Evolutionary conservation across 805 yeast species (phyloP), one percentile per base, ranked within the genome.

Genomic region (Starmerella tilneyi): DNA sequence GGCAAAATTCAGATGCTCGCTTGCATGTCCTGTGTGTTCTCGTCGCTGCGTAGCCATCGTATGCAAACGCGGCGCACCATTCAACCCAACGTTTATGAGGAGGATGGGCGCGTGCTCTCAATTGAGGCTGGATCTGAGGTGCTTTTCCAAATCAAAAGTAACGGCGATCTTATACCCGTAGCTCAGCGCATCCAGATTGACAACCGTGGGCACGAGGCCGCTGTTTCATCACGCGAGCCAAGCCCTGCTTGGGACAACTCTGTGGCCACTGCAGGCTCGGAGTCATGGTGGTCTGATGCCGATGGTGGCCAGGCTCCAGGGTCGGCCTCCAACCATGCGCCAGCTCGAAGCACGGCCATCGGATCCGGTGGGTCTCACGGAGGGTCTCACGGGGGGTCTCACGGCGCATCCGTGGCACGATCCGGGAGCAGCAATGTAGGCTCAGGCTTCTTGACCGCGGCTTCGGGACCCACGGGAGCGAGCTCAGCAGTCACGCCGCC

Each of bases 1-100:
- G 76, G 79, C 1, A 81, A 89, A 56, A 63, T 84, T 22, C 96
- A 89, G 60, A 84, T 89, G 94, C 65, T 88, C 20, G 95, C 94
- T 1, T 43, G 56, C 9, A 36, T 54, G n/a, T 47, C 55, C 23
- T 35, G 49, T 19, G 41, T 51, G 2, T 31, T 48, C 3, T 46
- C 53, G 1, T 20, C 49, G 7, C 28, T 49, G 20, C 30, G 50
- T 2, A 28, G 36, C 20, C 23, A 41, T 19, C 38, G 44, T 3
- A 19, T 17, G 9, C 31, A 22, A 12, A 26, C 41, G 21, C 39
- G 33, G 17, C 20, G 27, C 19, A 21, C 20, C 7, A 16, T 22
- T 11, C 38, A 34, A 8, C 22, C 38, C 8, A 34, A 34, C 8
- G 38, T 34, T 5, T 21, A 34, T n/a, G 38, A 34, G 15, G 40